These are phyloP conservation scores for Mortierella sp. DNA, from an alignment of 371 early-diverging fungal species.

Conservation along the genomic window DNA sequence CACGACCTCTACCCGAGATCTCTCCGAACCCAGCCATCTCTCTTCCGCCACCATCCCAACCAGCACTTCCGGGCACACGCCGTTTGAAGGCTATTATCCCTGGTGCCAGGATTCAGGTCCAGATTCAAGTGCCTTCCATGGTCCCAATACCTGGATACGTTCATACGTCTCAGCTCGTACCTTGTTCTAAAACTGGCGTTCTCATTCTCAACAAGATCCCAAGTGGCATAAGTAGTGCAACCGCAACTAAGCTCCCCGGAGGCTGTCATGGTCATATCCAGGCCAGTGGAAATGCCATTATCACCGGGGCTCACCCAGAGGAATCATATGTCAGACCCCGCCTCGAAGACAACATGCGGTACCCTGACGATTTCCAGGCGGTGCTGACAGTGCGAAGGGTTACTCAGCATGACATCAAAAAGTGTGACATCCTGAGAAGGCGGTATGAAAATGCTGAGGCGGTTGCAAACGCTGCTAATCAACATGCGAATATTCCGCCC, in stretches of 20 bases:
- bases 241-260: background rate
- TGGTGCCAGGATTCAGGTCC: slow-evolving; percentile 42
- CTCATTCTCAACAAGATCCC: slow-evolving; percentile 9
- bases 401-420: slow-evolving; percentile 24
- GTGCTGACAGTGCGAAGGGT: slow-evolving; percentile 41
- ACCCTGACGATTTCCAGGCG: slow-evolving; percentile 32
- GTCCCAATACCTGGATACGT: slow-evolving; percentile 39
- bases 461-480: background rate
- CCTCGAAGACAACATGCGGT: slow-evolving; percentile 2
- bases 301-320: background rate
- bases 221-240: background rate
- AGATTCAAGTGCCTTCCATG: slow-evolving; percentile 41
- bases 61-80: slow-evolving; percentile 43
- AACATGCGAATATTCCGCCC: background rate
- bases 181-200: slow-evolving; percentile 28
- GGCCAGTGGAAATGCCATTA: background rate
- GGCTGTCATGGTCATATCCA: background rate
- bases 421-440: slow-evolving; percentile 13
- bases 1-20: slow-evolving; percentile 7
- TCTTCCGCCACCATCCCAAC: slow-evolving; percentile 29
- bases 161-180: slow-evolving; percentile 25
- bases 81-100: slow-evolving; percentile 45
- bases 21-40: slow-evolving; percentile 27
- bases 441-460: slow-evolving; percentile 26
- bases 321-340: slow-evolving; percentile 1